Percentiles rank a stretch among this genome's conserved stretches.
Conservation (phyloP, 1,139 yeast genomes). For the Debaryomyces nepalensis region DNA sequence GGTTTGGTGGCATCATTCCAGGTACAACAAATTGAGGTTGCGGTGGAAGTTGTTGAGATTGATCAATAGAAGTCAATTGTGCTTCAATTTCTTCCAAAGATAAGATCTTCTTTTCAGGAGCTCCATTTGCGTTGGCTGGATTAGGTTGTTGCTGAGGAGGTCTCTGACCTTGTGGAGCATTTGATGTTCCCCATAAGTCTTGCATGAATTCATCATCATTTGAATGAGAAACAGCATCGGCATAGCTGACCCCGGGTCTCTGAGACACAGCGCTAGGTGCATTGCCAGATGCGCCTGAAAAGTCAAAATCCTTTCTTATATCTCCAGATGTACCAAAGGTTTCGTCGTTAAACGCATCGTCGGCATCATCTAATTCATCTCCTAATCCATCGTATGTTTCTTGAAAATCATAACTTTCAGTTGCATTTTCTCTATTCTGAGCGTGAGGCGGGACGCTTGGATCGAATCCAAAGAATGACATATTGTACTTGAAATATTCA, state of each 20-base stretch:
- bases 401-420: constrained; percentile 68
- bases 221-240: constrained; percentile 54
- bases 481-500: constrained; percentile 19
- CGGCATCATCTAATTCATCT: constrained; percentile 66
- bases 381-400: constrained; percentile 85
- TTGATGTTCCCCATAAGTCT: constrained; percentile 52
- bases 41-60: constrained; percentile 28
- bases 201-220: constrained; percentile 56
- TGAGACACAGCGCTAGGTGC: constrained; percentile 27
- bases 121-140: constrained; percentile 16
- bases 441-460: constrained; percentile 45
- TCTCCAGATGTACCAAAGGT: constrained; percentile 75
- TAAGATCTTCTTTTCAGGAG: constrained; percentile 50
- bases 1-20: constrained; percentile 47
- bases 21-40: constrained; percentile 42
- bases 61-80: constrained; percentile 59
- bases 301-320: constrained; percentile 75
- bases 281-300: constrained; percentile 50
- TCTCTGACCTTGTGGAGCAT: constrained; percentile 32
- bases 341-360: constrained; percentile 83
- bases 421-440: constrained; percentile 15
- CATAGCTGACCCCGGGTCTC: constrained; percentile 51
- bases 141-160: constrained; percentile 3
- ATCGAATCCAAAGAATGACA: constrained; percentile 67
- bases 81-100: constrained; percentile 82